phyloP scores from a whole-genome alignment of 345 rosid genomes.

The Xanthoceras sorbifolium region DNA sequence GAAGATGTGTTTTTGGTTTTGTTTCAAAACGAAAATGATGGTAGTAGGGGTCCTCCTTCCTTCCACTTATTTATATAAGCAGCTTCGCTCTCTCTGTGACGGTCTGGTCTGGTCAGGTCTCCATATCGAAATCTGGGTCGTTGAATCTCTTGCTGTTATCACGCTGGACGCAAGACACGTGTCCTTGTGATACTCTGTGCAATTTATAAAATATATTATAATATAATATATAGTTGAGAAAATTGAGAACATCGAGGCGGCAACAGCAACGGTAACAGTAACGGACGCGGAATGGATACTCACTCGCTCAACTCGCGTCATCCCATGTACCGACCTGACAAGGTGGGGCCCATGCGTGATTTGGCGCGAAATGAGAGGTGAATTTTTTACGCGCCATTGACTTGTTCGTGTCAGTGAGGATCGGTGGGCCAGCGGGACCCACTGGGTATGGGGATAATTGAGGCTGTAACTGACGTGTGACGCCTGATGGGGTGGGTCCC shows the following conservation, averaged over 20 bases:
- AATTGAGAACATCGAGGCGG: background rate
- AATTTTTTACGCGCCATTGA: no score
- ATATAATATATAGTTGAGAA: no score
- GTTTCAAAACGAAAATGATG: background rate
- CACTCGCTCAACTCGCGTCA: no score
- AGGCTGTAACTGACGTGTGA: no score
- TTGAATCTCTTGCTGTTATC: background rate
- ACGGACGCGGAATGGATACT: background rate
- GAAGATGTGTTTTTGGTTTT: background rate
- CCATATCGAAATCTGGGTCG: background rate
- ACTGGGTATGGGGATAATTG: background rate
- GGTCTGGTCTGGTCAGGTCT: background rate
- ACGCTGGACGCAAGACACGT: background rate
- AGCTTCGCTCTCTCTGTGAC: background rate
- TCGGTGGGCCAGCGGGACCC: background rate
- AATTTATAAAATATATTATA: no score
- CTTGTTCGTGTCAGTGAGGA: no score
- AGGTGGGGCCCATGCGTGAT: background rate
- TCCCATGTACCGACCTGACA: background rate
- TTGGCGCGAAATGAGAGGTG: constrained; percentile 7
- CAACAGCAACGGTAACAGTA: background rate
- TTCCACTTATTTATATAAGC: background rate
- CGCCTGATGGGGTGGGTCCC: no score
- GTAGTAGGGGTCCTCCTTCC: background rate
- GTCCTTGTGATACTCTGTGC: no score